phyloP scores from a whole-genome alignment of 768 basidiomycete genomes.

The Suillus tomentosus region DNA sequence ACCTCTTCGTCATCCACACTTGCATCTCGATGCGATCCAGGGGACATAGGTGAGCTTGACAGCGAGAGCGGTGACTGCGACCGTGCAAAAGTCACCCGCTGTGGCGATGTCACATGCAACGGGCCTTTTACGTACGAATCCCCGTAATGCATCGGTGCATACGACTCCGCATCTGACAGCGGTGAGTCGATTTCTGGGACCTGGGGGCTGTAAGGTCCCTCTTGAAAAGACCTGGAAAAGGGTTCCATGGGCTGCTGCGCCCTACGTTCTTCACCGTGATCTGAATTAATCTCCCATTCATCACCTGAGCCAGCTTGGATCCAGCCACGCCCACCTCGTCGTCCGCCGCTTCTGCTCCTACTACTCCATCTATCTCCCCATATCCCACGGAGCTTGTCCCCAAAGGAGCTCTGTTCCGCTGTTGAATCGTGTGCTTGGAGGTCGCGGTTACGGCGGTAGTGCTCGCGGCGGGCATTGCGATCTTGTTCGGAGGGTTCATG shows the following conservation, averaged over 20 bases:
- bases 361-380: slow-evolving; percentile 15
- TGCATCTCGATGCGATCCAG: slow-evolving; percentile 25
- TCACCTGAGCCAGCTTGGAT: slow-evolving; percentile 50
- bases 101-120: slow-evolving; percentile 10
- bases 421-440: slow-evolving; percentile 26
- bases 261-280: slow-evolving; percentile 15
- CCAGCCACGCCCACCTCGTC: slow-evolving; percentile 47
- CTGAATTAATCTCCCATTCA: slow-evolving; percentile 45
- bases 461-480: slow-evolving; percentile 36
- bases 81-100: slow-evolving; percentile 16
- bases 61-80: slow-evolving; percentile 34
- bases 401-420: slow-evolving; percentile 26
- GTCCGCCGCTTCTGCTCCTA: slow-evolving; percentile 27
- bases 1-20: slow-evolving; percentile 16
- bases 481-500: slow-evolving; percentile 46
- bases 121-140: slow-evolving; percentile 26
- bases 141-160: slow-evolving; percentile 16
- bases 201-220: slow-evolving; percentile 7
- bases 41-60: slow-evolving; percentile 15
- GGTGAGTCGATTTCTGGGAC: slow-evolving; percentile 28
- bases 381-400: slow-evolving; percentile 28
- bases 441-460: slow-evolving; percentile 31
- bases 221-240: slow-evolving; percentile 9
- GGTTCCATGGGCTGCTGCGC: background rate
- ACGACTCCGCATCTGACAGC: slow-evolving; percentile 23